Conservation (phyloP, 2,329 filamentous ascomycete genomes). For the Cladosporium sp. region DNA sequence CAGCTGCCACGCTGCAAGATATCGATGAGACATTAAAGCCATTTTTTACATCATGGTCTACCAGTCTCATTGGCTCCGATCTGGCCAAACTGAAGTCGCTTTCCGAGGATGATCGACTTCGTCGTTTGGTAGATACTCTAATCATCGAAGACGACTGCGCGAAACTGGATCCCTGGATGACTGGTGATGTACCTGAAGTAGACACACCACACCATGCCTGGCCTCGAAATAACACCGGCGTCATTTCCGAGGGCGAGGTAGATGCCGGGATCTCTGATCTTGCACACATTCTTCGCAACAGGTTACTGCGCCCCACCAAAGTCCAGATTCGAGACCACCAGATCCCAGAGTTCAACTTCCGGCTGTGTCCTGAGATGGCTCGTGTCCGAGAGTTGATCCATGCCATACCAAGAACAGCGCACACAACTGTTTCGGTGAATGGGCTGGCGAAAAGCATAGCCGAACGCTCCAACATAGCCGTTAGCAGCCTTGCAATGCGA, state of each 20-base stretch:
- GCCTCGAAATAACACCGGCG: neutral
- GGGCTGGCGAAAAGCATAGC: neutral
- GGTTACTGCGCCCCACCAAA: neutral
- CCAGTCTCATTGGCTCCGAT: neutral
- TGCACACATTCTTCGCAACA: neutral
- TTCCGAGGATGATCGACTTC: neutral
- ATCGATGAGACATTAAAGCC: neutral
- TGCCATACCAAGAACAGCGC: neutral
- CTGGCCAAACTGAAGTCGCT: neutral
- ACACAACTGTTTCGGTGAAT: neutral
- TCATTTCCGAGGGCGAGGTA: neutral
- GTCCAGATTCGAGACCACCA: neutral
- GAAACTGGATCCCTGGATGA: neutral
- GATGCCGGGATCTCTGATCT: neutral
- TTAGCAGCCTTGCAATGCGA: neutral
- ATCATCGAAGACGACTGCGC: slow-evolving; percentile 2
- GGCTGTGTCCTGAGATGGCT: neutral
- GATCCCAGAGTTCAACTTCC: neutral
- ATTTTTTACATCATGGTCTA: slow-evolving; percentile 1
- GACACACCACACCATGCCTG: neutral
- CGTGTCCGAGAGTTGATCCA: neutral
- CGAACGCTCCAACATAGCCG: neutral
- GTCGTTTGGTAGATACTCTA: neutral
- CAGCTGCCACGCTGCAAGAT: neutral
- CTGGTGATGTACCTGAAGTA: neutral